phyloP scores from a whole-genome alignment of 352 stramenopile genomes.

The Globisporangium cylindrosporum region DNA sequence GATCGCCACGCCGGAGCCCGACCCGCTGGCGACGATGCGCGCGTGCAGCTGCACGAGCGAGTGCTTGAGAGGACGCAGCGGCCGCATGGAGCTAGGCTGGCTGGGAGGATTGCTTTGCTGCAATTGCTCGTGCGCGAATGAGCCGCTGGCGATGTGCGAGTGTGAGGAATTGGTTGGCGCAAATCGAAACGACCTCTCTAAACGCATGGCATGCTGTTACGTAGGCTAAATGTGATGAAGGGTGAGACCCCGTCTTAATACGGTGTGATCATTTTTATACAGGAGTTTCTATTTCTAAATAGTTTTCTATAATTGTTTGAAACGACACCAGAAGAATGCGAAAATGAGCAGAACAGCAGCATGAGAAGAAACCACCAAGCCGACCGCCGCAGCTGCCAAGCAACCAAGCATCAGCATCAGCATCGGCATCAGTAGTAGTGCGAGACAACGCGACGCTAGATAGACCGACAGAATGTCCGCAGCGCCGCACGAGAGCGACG shows the following conservation, averaged over 20 bases:
- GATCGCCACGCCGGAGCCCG: neutral
- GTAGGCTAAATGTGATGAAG: neutral
- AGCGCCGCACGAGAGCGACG: slow-evolving; percentile 19
- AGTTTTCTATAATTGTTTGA: slow-evolving; percentile 10
- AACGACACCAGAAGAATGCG: slow-evolving; percentile 3
- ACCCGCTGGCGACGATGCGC: slow-evolving; percentile 3
- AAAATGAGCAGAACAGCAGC: neutral
- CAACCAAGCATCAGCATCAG: neutral
- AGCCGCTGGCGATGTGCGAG: slow-evolving; percentile 6
- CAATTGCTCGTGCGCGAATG: slow-evolving; percentile 12
- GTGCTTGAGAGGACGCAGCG: slow-evolving; percentile 39
- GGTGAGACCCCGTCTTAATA: neutral
- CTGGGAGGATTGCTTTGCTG: neutral
- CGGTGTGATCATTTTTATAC: neutral
- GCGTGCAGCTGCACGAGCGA: slow-evolving; percentile 34
- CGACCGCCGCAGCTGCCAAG: neutral
- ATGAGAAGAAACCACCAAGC: neutral
- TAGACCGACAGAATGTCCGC: slow-evolving; percentile 7
- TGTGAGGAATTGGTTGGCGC: slow-evolving; percentile 24
- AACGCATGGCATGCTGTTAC: slow-evolving; percentile 14
- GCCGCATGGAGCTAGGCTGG: slow-evolving; percentile 14
- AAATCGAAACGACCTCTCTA: slow-evolving; percentile 17
- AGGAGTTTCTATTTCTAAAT: slow-evolving; percentile 12
- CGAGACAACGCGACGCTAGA: neutral
- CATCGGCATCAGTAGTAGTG: neutral